phyloP scores from a whole-genome alignment of 176 grass and related monocot species.

The Otatea glauca region DNA sequence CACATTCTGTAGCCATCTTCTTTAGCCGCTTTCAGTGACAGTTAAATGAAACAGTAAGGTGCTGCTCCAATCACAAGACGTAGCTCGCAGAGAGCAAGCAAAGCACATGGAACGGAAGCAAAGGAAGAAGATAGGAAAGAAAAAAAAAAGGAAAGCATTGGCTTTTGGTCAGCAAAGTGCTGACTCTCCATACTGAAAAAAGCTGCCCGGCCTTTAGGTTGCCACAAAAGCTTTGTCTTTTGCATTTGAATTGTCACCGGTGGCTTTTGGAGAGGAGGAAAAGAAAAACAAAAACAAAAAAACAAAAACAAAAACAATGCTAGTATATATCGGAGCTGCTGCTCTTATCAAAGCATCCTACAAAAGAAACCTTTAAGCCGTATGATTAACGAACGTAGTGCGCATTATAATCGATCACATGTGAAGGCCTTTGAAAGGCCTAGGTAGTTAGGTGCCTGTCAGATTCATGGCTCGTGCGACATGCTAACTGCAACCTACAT shows the following conservation, averaged over 20 bases:
- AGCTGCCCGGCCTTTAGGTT: background rate
- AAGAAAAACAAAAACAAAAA: background rate
- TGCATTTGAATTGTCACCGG: background rate
- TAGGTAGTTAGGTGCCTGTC: too few relatives aligned
- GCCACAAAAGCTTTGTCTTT: background rate
- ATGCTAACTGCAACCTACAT: too few relatives aligned
- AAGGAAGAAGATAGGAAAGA: background rate
- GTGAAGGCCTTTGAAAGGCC: too few relatives aligned
- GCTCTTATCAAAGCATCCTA: background rate
- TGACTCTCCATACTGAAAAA: slow-evolving; percentile 16
- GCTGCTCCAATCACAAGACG: background rate
- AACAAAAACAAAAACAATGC: background rate
- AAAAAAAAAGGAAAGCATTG: background rate
- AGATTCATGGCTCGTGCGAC: too few relatives aligned
- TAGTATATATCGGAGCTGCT: background rate
- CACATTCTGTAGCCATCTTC: background rate
- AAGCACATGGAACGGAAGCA: background rate
- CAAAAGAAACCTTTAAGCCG: background rate
- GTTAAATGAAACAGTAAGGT: background rate
- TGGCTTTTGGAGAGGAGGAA: background rate
- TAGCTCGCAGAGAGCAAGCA: background rate
- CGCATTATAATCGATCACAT: background rate
- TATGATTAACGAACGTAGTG: too few relatives aligned
- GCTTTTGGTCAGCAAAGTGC: slow-evolving; percentile 15
- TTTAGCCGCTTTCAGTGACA: slow-evolving; percentile 15